A percentile compares a stretch with the other conserved stretches of the same genome.
Conservation (phyloP, 1,284 basidiomycete species). For the Cryptococcus sp. region DNA sequence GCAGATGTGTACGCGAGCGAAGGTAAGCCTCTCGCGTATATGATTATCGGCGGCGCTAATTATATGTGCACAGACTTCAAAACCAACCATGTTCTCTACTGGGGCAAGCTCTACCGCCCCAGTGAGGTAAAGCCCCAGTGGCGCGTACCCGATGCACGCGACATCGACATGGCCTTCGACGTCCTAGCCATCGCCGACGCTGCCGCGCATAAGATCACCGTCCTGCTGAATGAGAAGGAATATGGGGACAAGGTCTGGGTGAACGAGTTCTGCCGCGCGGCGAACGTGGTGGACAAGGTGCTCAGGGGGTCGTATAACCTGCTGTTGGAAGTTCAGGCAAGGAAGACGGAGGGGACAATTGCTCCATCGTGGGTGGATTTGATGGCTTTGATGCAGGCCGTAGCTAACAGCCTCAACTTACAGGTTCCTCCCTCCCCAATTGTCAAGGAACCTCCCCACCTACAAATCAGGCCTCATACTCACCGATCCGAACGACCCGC, state of each 20-base stretch:
- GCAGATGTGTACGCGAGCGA: conserved; percentile 72
- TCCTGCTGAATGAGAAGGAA: conserved; percentile 55
- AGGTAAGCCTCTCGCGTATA: conserved; percentile 52
- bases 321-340: conserved; percentile 41
- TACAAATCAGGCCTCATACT: conserved; percentile 73
- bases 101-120: conserved; percentile 79
- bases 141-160: conserved; percentile 58
- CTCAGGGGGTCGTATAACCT: conserved; percentile 36
- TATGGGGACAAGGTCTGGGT: conserved; percentile 63
- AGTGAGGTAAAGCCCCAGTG: conserved; percentile 81
- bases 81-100: conserved; percentile 67
- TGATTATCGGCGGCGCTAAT: background rate
- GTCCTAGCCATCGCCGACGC: conserved; percentile 60
- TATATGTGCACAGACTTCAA: conserved; percentile 62
- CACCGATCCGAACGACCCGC: conserved; percentile 67
- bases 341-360: conserved; percentile 38
- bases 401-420: background rate
- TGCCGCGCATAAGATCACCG: conserved; percentile 65
- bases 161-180: conserved; percentile 78
- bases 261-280: conserved; percentile 89
- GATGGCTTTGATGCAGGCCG: background rate
- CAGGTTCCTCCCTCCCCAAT: conserved; percentile 58
- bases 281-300: conserved; percentile 41
- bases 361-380: conserved; percentile 24
- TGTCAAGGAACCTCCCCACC: conserved; percentile 61